These are phyloP conservation scores for Septoria linicola DNA, from an alignment of 2,329 filamentous ascomycete species.

Conservation along the genomic window DNA sequence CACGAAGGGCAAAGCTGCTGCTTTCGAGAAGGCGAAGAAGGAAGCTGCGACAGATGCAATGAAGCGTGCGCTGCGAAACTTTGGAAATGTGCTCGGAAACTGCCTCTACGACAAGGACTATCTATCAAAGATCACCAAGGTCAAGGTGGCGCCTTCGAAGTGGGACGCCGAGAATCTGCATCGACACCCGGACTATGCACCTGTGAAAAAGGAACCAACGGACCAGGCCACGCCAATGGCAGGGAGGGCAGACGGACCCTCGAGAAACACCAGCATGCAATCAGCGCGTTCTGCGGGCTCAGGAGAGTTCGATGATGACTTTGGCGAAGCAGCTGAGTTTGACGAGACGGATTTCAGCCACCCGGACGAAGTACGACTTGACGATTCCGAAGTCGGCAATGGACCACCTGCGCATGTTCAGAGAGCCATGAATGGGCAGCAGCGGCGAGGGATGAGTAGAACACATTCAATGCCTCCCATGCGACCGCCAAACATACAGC, in stretches of 20 bases:
- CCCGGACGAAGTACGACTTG: conserved; percentile 72
- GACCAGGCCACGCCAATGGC: conserved; percentile 18
- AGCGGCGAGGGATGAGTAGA: conserved; percentile 31
- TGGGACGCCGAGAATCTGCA: conserved; percentile 80
- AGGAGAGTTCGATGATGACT: conserved; percentile 56
- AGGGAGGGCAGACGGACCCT: conserved; percentile 18
- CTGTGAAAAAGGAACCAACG: conserved; percentile 56
- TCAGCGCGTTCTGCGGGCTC: conserved; percentile 36
- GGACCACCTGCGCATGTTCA: conserved; percentile 24
- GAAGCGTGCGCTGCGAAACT: conserved; percentile 84
- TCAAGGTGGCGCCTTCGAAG: conserved; percentile 75
- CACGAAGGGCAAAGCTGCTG: conserved; percentile 87
- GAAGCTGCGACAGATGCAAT: conserved; percentile 93
- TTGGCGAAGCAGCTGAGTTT: conserved; percentile 51
- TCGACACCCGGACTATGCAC: conserved; percentile 71
- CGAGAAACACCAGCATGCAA: conserved; percentile 32
- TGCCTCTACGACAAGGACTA: conserved; percentile 98
- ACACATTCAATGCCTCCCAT: conserved; percentile 37
- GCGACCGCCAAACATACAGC: conserved; percentile 32
- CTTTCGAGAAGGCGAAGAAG: conserved; percentile 98
- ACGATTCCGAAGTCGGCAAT: conserved; percentile 32
- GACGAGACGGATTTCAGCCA: conserved; percentile 62
- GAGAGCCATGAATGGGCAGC: conserved; percentile 20
- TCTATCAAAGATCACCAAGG: conserved; percentile 80
- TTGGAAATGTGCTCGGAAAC: conserved; percentile 96